These are phyloP conservation scores for Litsea cubeba DNA, from an alignment of 164 flowering plant genomes.

Conservation along the genomic window DNA sequence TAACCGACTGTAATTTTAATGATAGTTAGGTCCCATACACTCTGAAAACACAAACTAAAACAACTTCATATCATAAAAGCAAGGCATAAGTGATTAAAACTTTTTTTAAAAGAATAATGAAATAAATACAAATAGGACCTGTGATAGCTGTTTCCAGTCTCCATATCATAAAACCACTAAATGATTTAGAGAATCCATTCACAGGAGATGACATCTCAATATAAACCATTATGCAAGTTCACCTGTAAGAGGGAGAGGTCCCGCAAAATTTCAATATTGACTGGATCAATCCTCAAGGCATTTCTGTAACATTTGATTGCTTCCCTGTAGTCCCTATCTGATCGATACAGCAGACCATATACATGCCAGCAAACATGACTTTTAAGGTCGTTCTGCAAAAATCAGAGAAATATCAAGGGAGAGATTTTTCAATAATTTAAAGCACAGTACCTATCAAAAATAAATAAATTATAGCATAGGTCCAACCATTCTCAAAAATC, in stretches of 20 bases:
- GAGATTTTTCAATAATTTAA: too few species aligned
- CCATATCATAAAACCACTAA: background rate
- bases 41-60: too few species aligned
- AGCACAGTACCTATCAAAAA: too few species aligned
- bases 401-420: constrained; percentile 3
- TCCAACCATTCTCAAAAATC: too few species aligned
- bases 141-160: background rate
- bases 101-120: too few species aligned
- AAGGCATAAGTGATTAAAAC: too few species aligned
- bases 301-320: constrained; percentile 97
- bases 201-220: background rate
- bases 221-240: constrained; percentile 1
- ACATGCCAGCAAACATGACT: constrained; percentile 99
- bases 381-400: constrained; percentile 91
- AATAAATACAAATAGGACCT: too few species aligned
- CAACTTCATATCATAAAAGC: too few species aligned
- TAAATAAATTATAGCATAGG: too few species aligned
- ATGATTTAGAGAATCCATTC: background rate
- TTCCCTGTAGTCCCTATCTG: constrained; percentile 98
- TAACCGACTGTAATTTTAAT: too few species aligned
- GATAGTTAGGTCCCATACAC: too few species aligned
- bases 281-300: constrained; percentile 95
- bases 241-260: constrained; percentile 98
- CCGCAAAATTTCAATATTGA: constrained; percentile 90
- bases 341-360: constrained; percentile 97